Evolutionary conservation across 176 grass and related monocot genomes (phyloP).

Genomic region (Eleusine indica): DNA sequence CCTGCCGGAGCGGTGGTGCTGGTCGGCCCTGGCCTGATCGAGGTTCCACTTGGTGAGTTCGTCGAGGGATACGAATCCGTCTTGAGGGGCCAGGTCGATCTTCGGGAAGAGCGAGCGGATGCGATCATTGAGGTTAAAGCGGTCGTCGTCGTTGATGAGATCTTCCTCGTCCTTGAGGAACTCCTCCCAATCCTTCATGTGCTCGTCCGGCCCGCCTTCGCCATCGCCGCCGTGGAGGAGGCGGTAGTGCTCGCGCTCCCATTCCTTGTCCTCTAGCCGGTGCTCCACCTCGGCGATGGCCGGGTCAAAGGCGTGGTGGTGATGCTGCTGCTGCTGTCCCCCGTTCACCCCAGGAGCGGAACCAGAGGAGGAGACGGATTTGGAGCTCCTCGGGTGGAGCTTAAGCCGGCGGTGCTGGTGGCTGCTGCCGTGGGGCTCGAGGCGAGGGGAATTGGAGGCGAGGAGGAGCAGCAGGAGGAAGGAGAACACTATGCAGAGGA

Average conservation of each 20-base stretch:
- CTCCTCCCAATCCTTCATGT: conserved; percentile 82
- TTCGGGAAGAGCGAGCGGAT: conserved; percentile 72
- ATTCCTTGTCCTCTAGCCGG: conserved; percentile 74
- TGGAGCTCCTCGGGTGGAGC: conserved; percentile 44
- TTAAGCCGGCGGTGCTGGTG: conserved; percentile 75
- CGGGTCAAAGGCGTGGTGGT: conserved; percentile 64
- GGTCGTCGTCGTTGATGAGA: conserved; percentile 71
- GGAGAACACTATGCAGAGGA: conserved; percentile 53
- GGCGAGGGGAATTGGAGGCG: conserved; percentile 42
- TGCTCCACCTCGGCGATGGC: conserved; percentile 71
- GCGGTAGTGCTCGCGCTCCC: conserved; percentile 77
- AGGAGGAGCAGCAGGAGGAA: conserved; percentile 60
- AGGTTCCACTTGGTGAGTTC: conserved; percentile 78
- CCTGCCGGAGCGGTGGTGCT: conserved; percentile 61
- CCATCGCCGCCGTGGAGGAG: conserved; percentile 41
- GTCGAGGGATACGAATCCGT: conserved; percentile 66
- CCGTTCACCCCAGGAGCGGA: not conserved
- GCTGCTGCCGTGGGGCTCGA: conserved; percentile 35
- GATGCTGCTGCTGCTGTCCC: conserved; percentile 24
- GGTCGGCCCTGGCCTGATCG: conserved; percentile 58
- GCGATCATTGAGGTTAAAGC: conserved; percentile 70
- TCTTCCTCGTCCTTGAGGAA: conserved; percentile 75
- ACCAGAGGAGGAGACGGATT: conserved; percentile 13
- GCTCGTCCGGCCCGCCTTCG: conserved; percentile 33
- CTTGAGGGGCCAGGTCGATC: conserved; percentile 63